Percentiles rank a stretch among this genome's conserved stretches.
phyloP scores from a whole-genome alignment of 352 stramenopile genomes.

The Phytophthora citricola region DNA sequence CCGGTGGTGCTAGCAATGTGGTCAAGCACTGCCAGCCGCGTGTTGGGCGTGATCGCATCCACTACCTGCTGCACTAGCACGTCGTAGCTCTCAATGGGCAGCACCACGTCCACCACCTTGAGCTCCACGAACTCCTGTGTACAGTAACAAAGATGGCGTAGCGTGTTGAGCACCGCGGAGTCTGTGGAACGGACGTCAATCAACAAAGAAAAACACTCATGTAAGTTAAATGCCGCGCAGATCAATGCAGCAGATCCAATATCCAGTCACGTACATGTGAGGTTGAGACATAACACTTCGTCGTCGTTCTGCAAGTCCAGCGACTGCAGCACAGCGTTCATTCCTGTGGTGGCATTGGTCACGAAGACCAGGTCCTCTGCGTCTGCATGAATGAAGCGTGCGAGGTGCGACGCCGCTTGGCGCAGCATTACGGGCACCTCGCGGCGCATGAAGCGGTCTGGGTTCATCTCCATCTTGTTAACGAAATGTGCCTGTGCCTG shows the following conservation, averaged over 20 bases:
- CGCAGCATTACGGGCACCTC: conserved; percentile 70
- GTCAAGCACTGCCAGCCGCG: conserved; percentile 82
- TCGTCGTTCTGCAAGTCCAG: conserved; percentile 88
- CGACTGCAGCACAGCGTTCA: conserved; percentile 86
- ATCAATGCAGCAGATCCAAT: not conserved
- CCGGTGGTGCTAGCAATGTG: conserved; percentile 83
- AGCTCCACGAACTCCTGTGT: conserved; percentile 91
- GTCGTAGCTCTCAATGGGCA: conserved; percentile 78
- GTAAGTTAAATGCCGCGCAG: not conserved
- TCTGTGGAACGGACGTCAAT: conserved; percentile 42
- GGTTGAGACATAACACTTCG: conserved; percentile 88
- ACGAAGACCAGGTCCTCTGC: conserved; percentile 87
- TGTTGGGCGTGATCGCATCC: conserved; percentile 82
- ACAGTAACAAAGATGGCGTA: conserved; percentile 86
- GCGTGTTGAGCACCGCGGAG: conserved; percentile 82
- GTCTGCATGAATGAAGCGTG: conserved; percentile 73
- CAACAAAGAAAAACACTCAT: not conserved
- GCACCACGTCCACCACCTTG: conserved; percentile 83
- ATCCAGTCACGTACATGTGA: conserved; percentile 72
- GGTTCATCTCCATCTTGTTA: conserved; percentile 90
- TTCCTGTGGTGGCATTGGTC: conserved; percentile 85
- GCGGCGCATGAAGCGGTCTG: conserved; percentile 83
- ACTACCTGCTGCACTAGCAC: conserved; percentile 72
- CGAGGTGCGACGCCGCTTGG: conserved; percentile 67
- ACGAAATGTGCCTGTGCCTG: conserved; percentile 86